Conservation (phyloP, 2,329 filamentous ascomycete species). For the Arthrobotrys entomopaga region DNA sequence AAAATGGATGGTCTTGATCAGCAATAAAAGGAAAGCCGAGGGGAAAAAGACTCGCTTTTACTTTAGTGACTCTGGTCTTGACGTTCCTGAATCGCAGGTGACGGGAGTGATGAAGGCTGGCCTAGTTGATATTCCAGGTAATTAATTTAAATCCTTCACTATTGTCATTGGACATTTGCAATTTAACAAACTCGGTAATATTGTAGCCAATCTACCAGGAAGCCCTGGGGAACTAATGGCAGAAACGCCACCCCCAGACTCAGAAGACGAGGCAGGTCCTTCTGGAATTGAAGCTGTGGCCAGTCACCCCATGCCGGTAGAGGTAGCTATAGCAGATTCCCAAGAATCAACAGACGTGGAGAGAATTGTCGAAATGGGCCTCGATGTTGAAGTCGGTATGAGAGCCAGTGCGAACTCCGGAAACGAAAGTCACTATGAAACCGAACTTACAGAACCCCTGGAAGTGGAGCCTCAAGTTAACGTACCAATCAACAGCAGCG, state of each 20-base stretch:
- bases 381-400: background rate
- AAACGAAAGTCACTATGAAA: background rate
- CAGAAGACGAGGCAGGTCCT: background rate
- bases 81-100: constrained; percentile 32
- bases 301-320: background rate
- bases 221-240: constrained; percentile 39
- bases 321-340: background rate
- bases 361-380: background rate
- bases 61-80: constrained; percentile 29
- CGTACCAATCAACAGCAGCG: background rate
- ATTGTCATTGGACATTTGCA: background rate
- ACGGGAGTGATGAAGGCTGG: constrained; percentile 14
- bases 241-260: constrained; percentile 27
- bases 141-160: background rate
- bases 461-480: background rate
- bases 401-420: constrained; percentile 3
- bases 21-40: constrained; percentile 2
- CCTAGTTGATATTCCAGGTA: constrained; percentile 16
- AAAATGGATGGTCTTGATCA: constrained; percentile 36
- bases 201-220: constrained; percentile 1
- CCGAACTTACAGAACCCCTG: background rate
- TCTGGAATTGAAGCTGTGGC: background rate
- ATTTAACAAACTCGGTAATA: background rate
- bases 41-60: constrained; percentile 41
- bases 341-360: background rate